A percentile compares a stretch with the other conserved stretches of the same genome.
These are phyloP conservation scores for Psophocarpus tetragonolobus DNA, from an alignment of 306 rosid species.

Conservation along the genomic window DNA sequence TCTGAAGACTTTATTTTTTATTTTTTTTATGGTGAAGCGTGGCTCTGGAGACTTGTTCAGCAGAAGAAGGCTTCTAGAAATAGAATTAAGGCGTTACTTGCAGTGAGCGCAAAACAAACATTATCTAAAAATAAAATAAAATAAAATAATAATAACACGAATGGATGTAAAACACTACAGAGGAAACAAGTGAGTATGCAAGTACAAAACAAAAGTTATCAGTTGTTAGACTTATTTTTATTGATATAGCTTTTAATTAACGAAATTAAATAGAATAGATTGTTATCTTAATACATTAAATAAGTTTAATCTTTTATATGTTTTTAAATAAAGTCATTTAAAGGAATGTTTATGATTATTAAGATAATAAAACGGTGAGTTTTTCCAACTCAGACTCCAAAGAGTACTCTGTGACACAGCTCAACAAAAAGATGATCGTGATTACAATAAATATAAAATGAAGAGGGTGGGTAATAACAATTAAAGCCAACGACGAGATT, in stretches of 20 bases:
- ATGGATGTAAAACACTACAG: not conserved
- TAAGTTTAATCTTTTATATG: not conserved
- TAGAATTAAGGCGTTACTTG: conserved; percentile 18
- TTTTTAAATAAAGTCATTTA: too few species aligned
- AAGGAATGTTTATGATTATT: not conserved
- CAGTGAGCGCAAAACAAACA: conserved; percentile 19
- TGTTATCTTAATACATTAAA: not conserved
- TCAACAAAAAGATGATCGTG: not conserved
- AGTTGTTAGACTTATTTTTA: not conserved
- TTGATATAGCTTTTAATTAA: not conserved
- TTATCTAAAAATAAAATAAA: not conserved
- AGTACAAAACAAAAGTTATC: not conserved
- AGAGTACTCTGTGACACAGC: not conserved
- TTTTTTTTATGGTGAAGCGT: too few species aligned
- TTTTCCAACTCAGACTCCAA: not conserved
- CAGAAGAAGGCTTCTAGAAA: conserved; percentile 27
- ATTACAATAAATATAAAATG: not conserved
- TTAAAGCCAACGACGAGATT: not conserved
- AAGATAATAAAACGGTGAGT: not conserved
- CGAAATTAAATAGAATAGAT: not conserved
- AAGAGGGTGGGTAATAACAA: not conserved
- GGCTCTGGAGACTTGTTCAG: conserved; percentile 42
- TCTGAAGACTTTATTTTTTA: too few species aligned
- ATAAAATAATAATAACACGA: not conserved
- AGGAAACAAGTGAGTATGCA: not conserved